Percentiles rank a stretch among this genome's conserved stretches.
These are phyloP conservation scores for Pythium monospermum DNA, from an alignment of 352 stramenopile genomes.

Conservation along the genomic window DNA sequence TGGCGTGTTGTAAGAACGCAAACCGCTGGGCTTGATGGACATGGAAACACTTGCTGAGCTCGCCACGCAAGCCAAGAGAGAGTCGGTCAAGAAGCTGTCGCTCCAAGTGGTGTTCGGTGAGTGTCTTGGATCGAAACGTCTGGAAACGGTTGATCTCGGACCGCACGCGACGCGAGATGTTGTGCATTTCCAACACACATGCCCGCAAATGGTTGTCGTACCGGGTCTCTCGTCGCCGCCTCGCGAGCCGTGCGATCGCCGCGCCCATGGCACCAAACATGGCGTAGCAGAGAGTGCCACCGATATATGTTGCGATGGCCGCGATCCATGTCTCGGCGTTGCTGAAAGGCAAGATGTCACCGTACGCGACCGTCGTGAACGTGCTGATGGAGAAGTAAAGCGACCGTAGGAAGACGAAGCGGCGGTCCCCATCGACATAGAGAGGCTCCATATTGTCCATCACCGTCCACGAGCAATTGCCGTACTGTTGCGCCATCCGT, in stretches of 20 bases:
- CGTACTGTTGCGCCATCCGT: conserved; percentile 15
- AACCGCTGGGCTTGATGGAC: conserved; percentile 2
- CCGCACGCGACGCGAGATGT: conserved; percentile 11
- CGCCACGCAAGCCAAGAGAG: conserved; percentile 13
- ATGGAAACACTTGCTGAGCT: conserved; percentile 17
- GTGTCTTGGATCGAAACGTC: conserved; percentile 13
- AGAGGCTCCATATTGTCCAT: conserved; percentile 21
- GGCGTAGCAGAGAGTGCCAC: conserved; percentile 23
- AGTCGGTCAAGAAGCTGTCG: conserved; percentile 13
- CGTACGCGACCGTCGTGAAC: conserved; percentile 30
- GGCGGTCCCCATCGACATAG: conserved; percentile 7
- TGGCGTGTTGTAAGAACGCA: conserved; percentile 5
- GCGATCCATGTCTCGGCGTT: conserved; percentile 20
- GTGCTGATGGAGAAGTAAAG: conserved; percentile 33
- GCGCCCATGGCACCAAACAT: conserved; percentile 26
- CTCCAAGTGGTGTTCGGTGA: conserved; percentile 15
- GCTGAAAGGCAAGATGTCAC: conserved; percentile 27
- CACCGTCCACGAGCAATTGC: conserved; percentile 27
- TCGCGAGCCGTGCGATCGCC: conserved; percentile 17
- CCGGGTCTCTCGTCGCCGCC: conserved; percentile 9
- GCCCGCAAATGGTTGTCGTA: conserved; percentile 22
- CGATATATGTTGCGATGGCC: conserved; percentile 16
- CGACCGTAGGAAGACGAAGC: conserved; percentile 20
- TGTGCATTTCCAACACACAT: conserved; percentile 17
- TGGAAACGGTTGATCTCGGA: conserved; percentile 25